Base-by-base conservation (phyloP, 768 basidiomycete species). In the Leccinum longicurvipes region DNA sequence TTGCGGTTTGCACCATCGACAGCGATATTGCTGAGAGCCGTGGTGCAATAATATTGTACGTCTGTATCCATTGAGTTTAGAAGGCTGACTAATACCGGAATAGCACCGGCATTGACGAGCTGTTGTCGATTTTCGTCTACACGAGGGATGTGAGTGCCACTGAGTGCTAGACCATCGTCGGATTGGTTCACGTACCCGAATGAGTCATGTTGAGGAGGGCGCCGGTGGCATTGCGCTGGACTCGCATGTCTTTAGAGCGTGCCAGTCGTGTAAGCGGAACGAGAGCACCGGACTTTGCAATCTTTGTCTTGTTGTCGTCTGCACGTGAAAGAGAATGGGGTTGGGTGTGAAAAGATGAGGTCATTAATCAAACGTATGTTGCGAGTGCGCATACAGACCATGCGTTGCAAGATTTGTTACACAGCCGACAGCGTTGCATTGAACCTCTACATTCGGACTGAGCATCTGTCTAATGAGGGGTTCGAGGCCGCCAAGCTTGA, bases 291-390 rank as follows among this genome's bases (percentile, higher is more conserved):
- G 94, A 97, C 80, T 98, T 98, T 39, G 97, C 97, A 54, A 99
- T 99, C 82, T 96, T 97, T 50, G 93, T 97, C 82, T 99, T 99
- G 81, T 99, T 99, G 72, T 99, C 97, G 67, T 99, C 95, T 97
- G 60, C 14, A 61, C 51, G 56, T 51, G 60, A 24, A 50, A 9
- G 21, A 39, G 7, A 54, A 44, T 51, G 49, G 32, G 62, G 47
- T 55, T 50, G 23, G 52, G 61, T 19, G 39, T 41, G 39, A 39
- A 6, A 41, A 54, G 44, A 27, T 41, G 34, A 60, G 36, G 23
- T 14, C 12, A 21, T 23, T 44, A 42, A 60, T 57, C 29, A 42
- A 31, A 57, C 4, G 36, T 29, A 54, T 23, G 21, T n/a, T 14
- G 34, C 48, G 45, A 32, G 50, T 25, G 41, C 31, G 55, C 58